These are phyloP conservation scores for Puccinia polysora DNA, from an alignment of 1,284 basidiomycete species.

Conservation along the genomic window DNA sequence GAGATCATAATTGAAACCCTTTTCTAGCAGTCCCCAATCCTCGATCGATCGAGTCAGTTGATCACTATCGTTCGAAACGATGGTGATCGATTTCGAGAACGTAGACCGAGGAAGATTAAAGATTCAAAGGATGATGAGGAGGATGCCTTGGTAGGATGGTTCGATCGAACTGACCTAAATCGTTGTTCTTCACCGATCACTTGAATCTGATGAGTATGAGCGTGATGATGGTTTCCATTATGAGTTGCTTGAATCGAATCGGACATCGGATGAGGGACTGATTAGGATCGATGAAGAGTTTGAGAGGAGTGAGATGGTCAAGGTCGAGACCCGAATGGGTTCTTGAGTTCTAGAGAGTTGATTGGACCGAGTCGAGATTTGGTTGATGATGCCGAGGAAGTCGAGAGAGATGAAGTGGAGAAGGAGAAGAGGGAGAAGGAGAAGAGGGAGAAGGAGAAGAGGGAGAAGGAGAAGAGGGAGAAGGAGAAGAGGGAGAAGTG, in stretches of 20 bases:
- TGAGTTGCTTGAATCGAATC: background rate
- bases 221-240: slow-evolving; percentile 2
- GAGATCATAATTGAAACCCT: slow-evolving; percentile 84
- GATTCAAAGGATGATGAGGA: background rate
- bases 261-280: too few relatives aligned
- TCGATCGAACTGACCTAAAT: slow-evolving; percentile 21
- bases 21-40: slow-evolving; percentile 76
- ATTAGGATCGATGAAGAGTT: too few relatives aligned
- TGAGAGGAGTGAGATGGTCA: too few relatives aligned
- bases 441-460: too few relatives aligned
- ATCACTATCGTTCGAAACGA: background rate
- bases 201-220: slow-evolving; percentile 32
- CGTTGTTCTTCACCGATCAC: slow-evolving; percentile 39
- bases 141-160: background rate
- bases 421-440: too few relatives aligned
- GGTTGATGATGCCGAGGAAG: too few relatives aligned
- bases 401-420: too few relatives aligned
- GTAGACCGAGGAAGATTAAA: background rate
- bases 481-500: too few relatives aligned
- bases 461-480: too few relatives aligned
- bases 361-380: too few relatives aligned
- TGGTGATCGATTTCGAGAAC: background rate
- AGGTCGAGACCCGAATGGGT: too few relatives aligned
- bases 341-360: too few relatives aligned
- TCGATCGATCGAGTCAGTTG: slow-evolving; percentile 65